Conservation (phyloP, 306 rosid species). For the Psophocarpus tetragonolobus region DNA sequence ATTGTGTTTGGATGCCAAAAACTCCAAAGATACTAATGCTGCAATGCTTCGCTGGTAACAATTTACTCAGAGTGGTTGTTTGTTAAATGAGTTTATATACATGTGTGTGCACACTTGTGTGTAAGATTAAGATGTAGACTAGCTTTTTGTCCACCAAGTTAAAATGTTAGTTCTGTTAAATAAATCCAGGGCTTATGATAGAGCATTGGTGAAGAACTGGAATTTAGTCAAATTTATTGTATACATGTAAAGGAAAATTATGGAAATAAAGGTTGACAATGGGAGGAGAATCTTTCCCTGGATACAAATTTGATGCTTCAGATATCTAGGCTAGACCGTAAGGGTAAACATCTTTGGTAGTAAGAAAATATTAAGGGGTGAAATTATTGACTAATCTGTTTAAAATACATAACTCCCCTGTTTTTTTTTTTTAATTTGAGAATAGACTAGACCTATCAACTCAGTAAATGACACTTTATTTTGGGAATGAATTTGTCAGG, state of each 20-base stretch:
- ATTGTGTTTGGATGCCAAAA: constrained; percentile 85
- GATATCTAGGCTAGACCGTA: constrained; percentile 4
- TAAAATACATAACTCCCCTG: neutral
- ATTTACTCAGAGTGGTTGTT: constrained; percentile 15
- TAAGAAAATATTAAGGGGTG: neutral
- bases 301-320: neutral
- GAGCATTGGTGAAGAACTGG: neutral
- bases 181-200: neutral
- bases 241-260: neutral
- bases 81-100: neutral
- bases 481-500: constrained; percentile 12
- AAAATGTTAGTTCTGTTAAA: neutral
- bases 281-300: neutral
- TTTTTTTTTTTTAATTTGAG: constrained; percentile 4
- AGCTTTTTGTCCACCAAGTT: constrained; percentile 7
- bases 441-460: neutral
- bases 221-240: neutral
- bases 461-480: neutral
- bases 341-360: neutral
- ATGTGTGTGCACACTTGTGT: neutral
- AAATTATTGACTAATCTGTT: neutral
- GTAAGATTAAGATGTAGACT: neutral
- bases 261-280: neutral
- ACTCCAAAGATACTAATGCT: constrained; percentile 93
- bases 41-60: constrained; percentile 98